These are phyloP conservation scores for Sphaerulina musiva DNA, from an alignment of 2,329 filamentous ascomycete genomes.

Conservation along the genomic window DNA sequence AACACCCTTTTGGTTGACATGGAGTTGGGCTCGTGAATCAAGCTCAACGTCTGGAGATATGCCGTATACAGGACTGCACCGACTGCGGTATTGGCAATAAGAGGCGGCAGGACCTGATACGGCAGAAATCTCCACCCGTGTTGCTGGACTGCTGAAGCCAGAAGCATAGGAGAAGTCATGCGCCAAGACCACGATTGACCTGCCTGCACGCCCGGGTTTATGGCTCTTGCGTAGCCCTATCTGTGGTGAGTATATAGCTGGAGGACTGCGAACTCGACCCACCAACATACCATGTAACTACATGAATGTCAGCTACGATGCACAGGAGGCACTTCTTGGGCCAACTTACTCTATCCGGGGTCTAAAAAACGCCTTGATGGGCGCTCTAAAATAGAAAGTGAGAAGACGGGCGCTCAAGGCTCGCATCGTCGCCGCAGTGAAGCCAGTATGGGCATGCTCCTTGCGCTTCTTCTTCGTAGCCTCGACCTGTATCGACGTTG, in stretches of 20 bases:
- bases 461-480: slow-evolving; percentile 42
- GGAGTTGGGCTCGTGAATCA: slow-evolving; percentile 59
- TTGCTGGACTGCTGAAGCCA: slow-evolving; percentile 60
- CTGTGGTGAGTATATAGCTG: neutral
- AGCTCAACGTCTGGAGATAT: slow-evolving; percentile 64
- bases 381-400: slow-evolving; percentile 85
- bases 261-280: neutral
- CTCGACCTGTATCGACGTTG: slow-evolving; percentile 6
- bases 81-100: slow-evolving; percentile 67
- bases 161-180: slow-evolving; percentile 62
- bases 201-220: slow-evolving; percentile 50
- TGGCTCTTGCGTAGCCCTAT: slow-evolving; percentile 56
- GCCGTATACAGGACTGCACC: slow-evolving; percentile 69
- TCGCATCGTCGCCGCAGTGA: slow-evolving; percentile 78
- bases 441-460: slow-evolving; percentile 60
- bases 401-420: slow-evolving; percentile 77
- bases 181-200: slow-evolving; percentile 53
- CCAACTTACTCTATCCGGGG: slow-evolving; percentile 76
- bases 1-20: slow-evolving; percentile 58
- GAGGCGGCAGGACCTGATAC: slow-evolving; percentile 68
- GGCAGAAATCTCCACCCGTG: slow-evolving; percentile 69
- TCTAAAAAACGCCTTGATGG: slow-evolving; percentile 87
- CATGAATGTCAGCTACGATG: slow-evolving; percentile 7
- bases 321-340: neutral
- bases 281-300: slow-evolving; percentile 46